phyloP scores from a whole-genome alignment of 495 filamentous ascomycete species.

The Glutinoglossum americanum region DNA sequence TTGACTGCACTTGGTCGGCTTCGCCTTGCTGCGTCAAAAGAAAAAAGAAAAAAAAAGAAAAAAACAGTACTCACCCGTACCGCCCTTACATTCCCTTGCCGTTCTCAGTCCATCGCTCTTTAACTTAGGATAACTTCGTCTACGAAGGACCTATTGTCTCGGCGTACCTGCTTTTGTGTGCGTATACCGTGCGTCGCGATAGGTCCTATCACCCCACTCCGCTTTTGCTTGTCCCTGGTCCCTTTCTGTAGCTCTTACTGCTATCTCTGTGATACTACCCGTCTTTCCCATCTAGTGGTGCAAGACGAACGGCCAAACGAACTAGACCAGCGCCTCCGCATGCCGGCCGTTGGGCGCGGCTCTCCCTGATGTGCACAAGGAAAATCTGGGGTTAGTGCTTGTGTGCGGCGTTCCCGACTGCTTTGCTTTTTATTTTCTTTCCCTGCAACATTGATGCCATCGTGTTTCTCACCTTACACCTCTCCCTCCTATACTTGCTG shows the following conservation, averaged over 20 bases:
- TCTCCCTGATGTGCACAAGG: slow-evolving; percentile 1
- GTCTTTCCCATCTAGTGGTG: not conserved
- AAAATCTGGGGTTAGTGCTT: slow-evolving; percentile 1
- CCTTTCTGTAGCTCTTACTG: not conserved
- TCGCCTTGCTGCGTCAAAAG: too few species aligned
- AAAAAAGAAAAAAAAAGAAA: not conserved
- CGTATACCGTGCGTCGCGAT: not conserved
- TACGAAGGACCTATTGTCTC: not conserved
- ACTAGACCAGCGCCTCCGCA: not conserved
- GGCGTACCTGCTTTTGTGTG: not conserved
- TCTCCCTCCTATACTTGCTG: not conserved
- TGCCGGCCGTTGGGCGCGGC: not conserved
- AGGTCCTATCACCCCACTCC: not conserved
- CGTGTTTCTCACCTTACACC: not conserved
- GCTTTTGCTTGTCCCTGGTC: not conserved
- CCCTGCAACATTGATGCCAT: not conserved
- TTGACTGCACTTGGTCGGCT: too few species aligned
- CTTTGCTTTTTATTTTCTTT: slow-evolving; percentile 1
- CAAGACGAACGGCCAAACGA: not conserved
- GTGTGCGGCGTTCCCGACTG: not conserved
- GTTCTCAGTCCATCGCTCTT: not conserved
- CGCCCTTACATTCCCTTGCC: not conserved
- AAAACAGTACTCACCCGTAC: not conserved
- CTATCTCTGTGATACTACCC: not conserved
- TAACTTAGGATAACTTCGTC: too few species aligned